Evolutionary conservation across 306 rosid species (phyloP).

Genomic region (Pyrus bretschneideri): DNA sequence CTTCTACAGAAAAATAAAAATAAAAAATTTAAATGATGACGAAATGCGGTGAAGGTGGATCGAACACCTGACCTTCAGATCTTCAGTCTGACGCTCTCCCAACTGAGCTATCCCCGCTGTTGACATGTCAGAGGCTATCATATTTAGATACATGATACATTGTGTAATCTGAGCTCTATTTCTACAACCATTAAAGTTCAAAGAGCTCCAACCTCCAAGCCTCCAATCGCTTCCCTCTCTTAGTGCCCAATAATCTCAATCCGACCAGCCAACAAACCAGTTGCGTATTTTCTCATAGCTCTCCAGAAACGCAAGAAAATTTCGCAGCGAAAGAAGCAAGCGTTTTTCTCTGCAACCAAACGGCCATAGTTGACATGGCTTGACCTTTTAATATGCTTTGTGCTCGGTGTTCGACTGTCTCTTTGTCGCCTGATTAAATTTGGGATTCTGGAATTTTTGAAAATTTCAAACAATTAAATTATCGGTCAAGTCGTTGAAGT

Average conservation of each 20-base stretch:
- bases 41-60: slow-evolving; percentile 40
- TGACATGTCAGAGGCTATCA: accelerated
- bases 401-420: neutral
- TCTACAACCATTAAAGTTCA: neutral
- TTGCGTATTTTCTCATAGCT: neutral
- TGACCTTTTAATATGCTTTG: neutral
- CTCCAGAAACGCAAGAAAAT: neutral
- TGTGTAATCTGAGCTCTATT: neutral
- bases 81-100: slow-evolving; percentile 24
- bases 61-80: slow-evolving; percentile 35
- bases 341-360: neutral
- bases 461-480: neutral
- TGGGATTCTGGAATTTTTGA: neutral
- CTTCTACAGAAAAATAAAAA: no score
- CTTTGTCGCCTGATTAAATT: neutral
- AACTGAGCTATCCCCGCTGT: slow-evolving; percentile 44
- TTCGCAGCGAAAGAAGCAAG: neutral
- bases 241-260: neutral
- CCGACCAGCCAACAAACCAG: neutral
- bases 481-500: no score
- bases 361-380: neutral
- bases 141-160: no score
- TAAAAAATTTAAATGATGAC: no score
- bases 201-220: neutral
- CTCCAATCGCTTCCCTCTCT: neutral